Conservation (phyloP, 495 filamentous ascomycete species). For the Rostrohypoxylon terebratum region DNA sequence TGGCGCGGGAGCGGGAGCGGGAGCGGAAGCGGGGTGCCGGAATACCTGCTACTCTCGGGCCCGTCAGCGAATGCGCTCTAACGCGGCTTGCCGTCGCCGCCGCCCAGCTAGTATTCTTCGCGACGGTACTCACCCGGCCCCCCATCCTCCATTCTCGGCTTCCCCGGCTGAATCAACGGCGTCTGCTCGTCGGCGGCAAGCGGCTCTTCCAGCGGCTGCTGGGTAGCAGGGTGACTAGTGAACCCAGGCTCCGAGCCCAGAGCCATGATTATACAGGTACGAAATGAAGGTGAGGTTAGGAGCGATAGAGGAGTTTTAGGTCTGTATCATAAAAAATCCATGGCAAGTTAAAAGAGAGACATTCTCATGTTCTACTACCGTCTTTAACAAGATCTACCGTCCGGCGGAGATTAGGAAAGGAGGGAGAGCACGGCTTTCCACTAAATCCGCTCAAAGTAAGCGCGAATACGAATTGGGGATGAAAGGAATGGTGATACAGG, state of each 20-base stretch:
- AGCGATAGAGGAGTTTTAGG: neutral
- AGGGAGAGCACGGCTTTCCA: neutral
- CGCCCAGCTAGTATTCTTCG: neutral
- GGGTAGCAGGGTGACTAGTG: conserved; percentile 12
- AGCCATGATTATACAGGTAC: conserved; percentile 8
- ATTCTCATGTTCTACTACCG: neutral
- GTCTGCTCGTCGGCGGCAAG: conserved; percentile 36
- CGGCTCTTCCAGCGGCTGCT: conserved; percentile 15
- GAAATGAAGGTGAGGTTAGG: neutral
- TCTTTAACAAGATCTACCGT: neutral
- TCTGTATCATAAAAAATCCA: conserved; percentile 20
- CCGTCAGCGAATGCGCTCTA: neutral
- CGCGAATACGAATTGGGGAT: neutral
- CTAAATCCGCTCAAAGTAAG: neutral
- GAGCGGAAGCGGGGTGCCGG: conserved; percentile 16
- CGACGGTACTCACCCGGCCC: conserved; percentile 28
- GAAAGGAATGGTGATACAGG: neutral
- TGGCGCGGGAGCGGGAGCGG: neutral
- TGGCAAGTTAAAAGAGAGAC: conserved; percentile 1
- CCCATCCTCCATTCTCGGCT: conserved; percentile 3
- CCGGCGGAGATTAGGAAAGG: conserved; percentile 7
- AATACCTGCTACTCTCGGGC: conserved; percentile 29
- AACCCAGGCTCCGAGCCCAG: conserved; percentile 5
- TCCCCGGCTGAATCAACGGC: conserved; percentile 23
- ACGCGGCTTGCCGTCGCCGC: neutral